Percentiles rank a stretch among this genome's conserved stretches.
Conservation (phyloP, 306 rosid genomes). For the Astragalus membranaceus region DNA sequence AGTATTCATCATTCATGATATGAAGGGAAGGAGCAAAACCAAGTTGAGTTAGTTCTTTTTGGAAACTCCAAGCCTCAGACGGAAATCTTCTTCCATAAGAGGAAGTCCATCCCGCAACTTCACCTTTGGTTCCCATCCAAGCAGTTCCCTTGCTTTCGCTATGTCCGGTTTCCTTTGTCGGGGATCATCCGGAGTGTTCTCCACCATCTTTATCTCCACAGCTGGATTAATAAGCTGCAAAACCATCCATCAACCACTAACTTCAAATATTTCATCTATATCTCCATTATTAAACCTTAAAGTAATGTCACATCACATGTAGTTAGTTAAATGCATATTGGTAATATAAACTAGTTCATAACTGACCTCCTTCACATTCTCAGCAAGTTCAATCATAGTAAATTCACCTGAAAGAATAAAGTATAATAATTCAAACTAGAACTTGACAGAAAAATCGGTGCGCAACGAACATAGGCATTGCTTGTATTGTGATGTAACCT, state of each 20-base stretch:
- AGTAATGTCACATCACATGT: neutral
- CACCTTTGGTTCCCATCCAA: constrained; percentile 75
- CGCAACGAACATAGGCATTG: neutral
- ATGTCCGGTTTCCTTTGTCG: constrained; percentile 80
- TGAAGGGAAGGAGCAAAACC: neutral
- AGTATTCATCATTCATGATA: neutral
- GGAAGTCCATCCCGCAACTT: constrained; percentile 70
- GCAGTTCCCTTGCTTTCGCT: constrained; percentile 59
- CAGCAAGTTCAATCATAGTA: constrained; percentile 91
- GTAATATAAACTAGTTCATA: neutral
- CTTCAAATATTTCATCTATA: neutral
- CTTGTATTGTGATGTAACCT: constrained; percentile 22
- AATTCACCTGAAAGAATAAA: constrained; percentile 63
- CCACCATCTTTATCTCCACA: constrained; percentile 67
- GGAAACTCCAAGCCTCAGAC: constrained; percentile 53
- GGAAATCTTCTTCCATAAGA: constrained; percentile 84
- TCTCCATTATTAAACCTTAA: neutral
- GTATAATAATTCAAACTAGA: neutral
- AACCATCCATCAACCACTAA: neutral
- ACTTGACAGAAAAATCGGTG: neutral
- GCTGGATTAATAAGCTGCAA: constrained; percentile 69
- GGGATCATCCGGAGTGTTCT: constrained; percentile 86
- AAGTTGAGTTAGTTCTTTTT: constrained; percentile 28
- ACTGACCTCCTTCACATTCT: constrained; percentile 85
- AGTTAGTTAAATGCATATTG: neutral